Evolutionary conservation across 1,139 yeast genomes (phyloP).

Genomic region (Yamadazyma diospyri): DNA sequence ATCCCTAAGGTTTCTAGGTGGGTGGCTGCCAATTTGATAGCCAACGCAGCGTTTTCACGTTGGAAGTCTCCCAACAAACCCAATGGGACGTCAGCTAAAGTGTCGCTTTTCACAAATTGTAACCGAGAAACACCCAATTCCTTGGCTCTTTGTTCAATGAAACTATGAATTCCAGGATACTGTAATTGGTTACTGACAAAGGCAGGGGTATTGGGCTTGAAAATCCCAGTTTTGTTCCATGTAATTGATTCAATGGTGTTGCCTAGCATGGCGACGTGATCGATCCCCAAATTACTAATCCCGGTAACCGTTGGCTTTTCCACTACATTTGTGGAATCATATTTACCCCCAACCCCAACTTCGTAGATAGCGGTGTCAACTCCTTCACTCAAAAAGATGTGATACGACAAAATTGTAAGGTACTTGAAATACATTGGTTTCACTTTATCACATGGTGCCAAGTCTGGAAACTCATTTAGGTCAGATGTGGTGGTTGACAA

Average conservation of each 20-base stretch:
- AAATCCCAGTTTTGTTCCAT: conserved; percentile 95
- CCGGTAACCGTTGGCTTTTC: conserved; percentile 82
- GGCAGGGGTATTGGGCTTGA: conserved; percentile 66
- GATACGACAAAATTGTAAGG: conserved; percentile 85
- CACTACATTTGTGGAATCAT: conserved; percentile 89
- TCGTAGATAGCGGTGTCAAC: conserved; percentile 93
- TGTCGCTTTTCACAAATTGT: conserved; percentile 43
- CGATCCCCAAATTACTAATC: conserved; percentile 83
- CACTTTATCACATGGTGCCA: conserved; percentile 56
- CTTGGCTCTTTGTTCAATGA: conserved; percentile 57
- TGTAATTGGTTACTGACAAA: conserved; percentile 58
- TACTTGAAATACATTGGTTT: conserved; percentile 94
- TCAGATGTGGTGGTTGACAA: conserved; percentile 60
- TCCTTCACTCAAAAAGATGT: conserved; percentile 81
- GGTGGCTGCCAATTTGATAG: conserved; percentile 66
- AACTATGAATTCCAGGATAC: conserved; percentile 47
- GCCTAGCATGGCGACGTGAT: conserved; percentile 88
- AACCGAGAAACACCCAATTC: conserved; percentile 56
- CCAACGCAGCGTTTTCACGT: conserved; percentile 80
- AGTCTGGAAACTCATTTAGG: conserved; percentile 60
- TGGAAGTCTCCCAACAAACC: conserved; percentile 92
- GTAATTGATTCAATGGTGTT: conserved; percentile 85
- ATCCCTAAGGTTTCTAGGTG: conserved; percentile 54
- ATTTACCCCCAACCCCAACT: conserved; percentile 98
- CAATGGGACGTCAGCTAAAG: conserved; percentile 36